Base-by-base conservation (phyloP, 2,329 filamentous ascomycete species). In the Helotiales sp. region DNA sequence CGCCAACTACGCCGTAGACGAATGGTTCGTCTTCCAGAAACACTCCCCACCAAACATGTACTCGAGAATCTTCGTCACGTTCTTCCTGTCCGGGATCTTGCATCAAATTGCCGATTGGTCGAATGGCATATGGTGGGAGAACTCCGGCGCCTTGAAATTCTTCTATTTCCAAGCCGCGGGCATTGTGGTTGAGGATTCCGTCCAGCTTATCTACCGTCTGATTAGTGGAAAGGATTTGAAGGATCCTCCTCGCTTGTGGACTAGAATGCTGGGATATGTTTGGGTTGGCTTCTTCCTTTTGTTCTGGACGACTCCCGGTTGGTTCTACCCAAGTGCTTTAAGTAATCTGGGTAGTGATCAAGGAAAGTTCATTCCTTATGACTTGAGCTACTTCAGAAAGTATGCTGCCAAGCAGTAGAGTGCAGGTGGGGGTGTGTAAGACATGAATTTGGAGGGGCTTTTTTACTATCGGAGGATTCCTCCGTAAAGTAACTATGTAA, bases 171-270 rank as follows among this genome's bases (percentile, higher is more conserved):
- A 74, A 6, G 62, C 68, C 0, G 4, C 75, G 2, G 77, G 73
- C 0, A 71, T 78, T 10, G 69, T 77, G 62, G 67, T 78, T 32
- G 77, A 79, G 65, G 77, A 78, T 57, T 57, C 55, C 1, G 65
- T 75, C 7, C 72, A 75, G 52, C 64, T 50, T 7, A 22, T 74
- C 1, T 77, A 73, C 71, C 50, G 65, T 17, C n/a, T 15, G 13
- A 50, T 62, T 3, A 43, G 40, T 3, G 65, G 62, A 6, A 60
- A 37, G 15, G 54, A 59, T 6, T 22, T 54, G 15, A 64, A 62
- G 17, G 30, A 52, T 24, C 30, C 54, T n/a, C 22, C 45, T n/a
- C 32, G 13, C 7, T 3, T 47, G 22, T 68, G 58, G 62, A 63
- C 43, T 24, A 68, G 61, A 54, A 22, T 61, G 8, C 43, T 65